Evolutionary conservation across 2,329 filamentous ascomycete species (phyloP), one percentile per base, ranked within the genome.

Genomic region (Fusarium globosum): DNA sequence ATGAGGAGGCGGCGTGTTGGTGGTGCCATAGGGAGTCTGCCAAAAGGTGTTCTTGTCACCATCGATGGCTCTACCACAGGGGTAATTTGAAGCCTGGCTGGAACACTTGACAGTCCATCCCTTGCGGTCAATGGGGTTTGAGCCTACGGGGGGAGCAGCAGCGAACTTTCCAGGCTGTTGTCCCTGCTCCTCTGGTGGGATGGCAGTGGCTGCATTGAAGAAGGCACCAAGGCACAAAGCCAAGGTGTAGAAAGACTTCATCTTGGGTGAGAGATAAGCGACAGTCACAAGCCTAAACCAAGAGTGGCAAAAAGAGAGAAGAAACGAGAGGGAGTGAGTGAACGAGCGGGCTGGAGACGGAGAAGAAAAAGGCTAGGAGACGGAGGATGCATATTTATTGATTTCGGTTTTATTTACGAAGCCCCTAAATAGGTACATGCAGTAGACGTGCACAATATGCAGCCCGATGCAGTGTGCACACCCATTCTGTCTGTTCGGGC

Each of bases 101-200:
- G 69, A 72, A 45, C 72, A 74, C n/a, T 43, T 65, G n/a, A 64
- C 72, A 23, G 65, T 69, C 72, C 72, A 74, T 30, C 70, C 61
- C 11, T 66, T 73, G 33, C 72, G 72, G 28, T 61, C 65, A 56
- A 74, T 74, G 15, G 61, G 59, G 14, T 59, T 63, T 4, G 67
- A 69, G 26, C 72, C 72, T 3, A 75, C 60, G 2, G 72, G 72
- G 36, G 68, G 64, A 45, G 72, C 61, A 38, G 72, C 72, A 26
- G 60, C 69, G 2, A 74, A 35, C 16, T 69, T 55, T 15, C 68
- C 68, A 33, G 68, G 64, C 57, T 69, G 65, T 14, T 60, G 68
- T 5, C 71, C 68, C 33, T 51, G 53, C 6, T 42, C 12, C 41
- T 71, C 61, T 28, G 61, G 61, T 20, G n/a, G 42, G 15, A 68